Percentiles rank a stretch among this genome's conserved stretches.
Evolutionary conservation across 768 basidiomycete genomes (phyloP).

Genomic region (Lyophyllum shimeji): DNA sequence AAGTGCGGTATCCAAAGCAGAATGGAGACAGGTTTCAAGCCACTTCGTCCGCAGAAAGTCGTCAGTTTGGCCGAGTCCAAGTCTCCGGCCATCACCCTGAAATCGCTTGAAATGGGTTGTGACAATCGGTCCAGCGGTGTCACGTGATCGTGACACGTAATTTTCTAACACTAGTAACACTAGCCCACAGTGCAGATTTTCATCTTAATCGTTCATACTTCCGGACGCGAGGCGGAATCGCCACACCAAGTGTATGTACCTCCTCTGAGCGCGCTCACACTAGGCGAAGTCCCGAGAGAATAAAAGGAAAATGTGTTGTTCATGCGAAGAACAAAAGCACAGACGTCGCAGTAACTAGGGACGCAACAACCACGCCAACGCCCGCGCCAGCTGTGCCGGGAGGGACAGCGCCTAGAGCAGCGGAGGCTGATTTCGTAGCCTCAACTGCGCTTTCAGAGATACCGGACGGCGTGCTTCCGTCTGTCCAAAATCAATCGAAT

Average conservation of each 20-base stretch:
- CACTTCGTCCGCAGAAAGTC: background rate
- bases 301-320: background rate
- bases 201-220: too few species aligned
- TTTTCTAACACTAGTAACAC: too few species aligned
- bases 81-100: background rate
- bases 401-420: background rate
- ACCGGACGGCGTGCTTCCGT: constrained; percentile 10
- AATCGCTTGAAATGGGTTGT: too few species aligned
- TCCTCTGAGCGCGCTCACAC: background rate
- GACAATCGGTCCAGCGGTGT: too few species aligned
- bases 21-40: background rate
- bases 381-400: background rate
- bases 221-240: background rate
- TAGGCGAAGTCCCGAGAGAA: background rate
- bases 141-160: background rate
- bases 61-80: background rate
- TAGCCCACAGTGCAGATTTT: too few species aligned
- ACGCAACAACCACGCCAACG: background rate
- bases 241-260: background rate
- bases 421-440: background rate
- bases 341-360: background rate
- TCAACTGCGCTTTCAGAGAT: constrained; percentile 9
- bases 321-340: background rate
- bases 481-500: background rate
- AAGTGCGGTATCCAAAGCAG: background rate